These are phyloP conservation scores for Linum trigynum DNA, from an alignment of 345 rosid genomes.

Conservation along the genomic window DNA sequence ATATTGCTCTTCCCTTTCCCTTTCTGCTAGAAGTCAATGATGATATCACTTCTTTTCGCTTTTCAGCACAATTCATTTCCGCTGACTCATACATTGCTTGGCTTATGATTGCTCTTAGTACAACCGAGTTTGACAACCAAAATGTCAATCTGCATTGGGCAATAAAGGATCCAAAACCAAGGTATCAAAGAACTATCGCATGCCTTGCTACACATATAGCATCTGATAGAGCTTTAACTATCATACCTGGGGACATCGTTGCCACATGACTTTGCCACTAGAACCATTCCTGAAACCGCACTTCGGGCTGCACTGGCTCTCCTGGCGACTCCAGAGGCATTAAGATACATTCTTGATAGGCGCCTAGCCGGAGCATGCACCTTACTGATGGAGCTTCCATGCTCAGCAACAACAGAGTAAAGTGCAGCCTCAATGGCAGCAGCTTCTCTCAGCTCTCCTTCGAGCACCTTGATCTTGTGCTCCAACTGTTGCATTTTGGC, in stretches of 20 bases:
- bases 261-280: constrained; percentile 91
- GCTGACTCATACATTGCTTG: constrained; percentile 32
- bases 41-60: constrained; percentile 28
- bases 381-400: constrained; percentile 79
- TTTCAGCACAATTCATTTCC: constrained; percentile 29
- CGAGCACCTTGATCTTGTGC: constrained; percentile 59
- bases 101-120: constrained; percentile 60
- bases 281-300: constrained; percentile 65
- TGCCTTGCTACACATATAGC: background rate
- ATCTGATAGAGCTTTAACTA: background rate
- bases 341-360: constrained; percentile 76
- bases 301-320: constrained; percentile 75
- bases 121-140: constrained; percentile 84
- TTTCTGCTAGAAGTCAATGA: constrained; percentile 39
- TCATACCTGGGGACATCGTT: constrained; percentile 87
- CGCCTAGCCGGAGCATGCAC: constrained; percentile 96
- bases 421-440: constrained; percentile 87
- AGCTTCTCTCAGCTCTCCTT: constrained; percentile 83
- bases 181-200: background rate
- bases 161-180: constrained; percentile 1
- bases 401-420: constrained; percentile 79
- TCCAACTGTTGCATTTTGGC: constrained; percentile 60
- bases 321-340: constrained; percentile 54
- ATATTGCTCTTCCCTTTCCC: constrained; percentile 20
- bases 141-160: constrained; percentile 62